These are phyloP conservation scores for Typha latifolia DNA, from an alignment of 176 grass and related monocot species.

Conservation along the genomic window DNA sequence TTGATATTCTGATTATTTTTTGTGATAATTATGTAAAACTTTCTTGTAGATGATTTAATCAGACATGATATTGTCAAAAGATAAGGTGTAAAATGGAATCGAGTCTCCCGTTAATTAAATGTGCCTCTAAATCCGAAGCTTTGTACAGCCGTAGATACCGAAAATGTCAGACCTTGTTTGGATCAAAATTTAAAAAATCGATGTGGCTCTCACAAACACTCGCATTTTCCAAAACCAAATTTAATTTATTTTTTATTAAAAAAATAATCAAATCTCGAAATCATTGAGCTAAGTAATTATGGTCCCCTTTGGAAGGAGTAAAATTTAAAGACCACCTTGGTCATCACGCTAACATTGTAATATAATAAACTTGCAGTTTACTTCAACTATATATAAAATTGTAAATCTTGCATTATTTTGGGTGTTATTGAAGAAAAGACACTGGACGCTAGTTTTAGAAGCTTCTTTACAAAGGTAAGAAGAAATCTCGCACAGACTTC, in stretches of 20 bases:
- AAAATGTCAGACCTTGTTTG: slow-evolving; percentile 32
- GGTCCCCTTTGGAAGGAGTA: neutral
- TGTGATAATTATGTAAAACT: no score
- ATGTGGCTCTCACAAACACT: slow-evolving; percentile 25
- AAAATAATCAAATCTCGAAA: slow-evolving; percentile 8
- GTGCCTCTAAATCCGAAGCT: neutral
- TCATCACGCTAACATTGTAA: neutral
- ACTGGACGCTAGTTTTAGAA: no score
- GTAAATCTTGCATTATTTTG: neutral
- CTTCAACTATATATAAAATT: neutral
- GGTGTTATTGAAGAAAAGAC: no score
- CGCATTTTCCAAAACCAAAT: slow-evolving; percentile 1
- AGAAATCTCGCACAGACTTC: no score
- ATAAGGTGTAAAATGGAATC: slow-evolving; percentile 1
- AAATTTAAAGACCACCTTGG: neutral
- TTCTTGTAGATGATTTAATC: no score
- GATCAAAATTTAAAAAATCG: slow-evolving; percentile 5
- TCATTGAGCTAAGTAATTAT: slow-evolving; percentile 11
- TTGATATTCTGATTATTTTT: no score
- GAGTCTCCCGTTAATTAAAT: slow-evolving; percentile 20
- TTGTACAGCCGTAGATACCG: slow-evolving; percentile 2
- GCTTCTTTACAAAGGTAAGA: no score
- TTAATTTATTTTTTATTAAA: no score
- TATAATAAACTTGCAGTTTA: neutral
- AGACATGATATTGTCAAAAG: no score